phyloP scores from a whole-genome alignment of 805 yeast genomes.

The Gaillardinia entomophila region DNA sequence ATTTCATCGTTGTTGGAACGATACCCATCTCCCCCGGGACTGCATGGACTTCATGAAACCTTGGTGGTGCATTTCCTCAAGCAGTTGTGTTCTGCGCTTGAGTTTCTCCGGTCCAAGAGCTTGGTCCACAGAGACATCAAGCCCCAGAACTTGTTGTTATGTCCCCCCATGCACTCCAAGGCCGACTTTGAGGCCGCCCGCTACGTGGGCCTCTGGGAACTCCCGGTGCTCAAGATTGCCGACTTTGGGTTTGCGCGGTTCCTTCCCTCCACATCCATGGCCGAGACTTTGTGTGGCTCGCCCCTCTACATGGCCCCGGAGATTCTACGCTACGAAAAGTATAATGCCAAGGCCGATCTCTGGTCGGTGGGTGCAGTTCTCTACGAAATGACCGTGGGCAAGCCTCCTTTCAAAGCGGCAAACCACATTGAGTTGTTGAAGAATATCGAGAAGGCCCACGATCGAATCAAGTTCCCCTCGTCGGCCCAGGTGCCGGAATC shows the following conservation, averaged over 20 bases:
- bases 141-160: slow-evolving; percentile 81
- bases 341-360: slow-evolving; percentile 93
- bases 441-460: slow-evolving; percentile 78
- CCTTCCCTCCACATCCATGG: slow-evolving; percentile 87
- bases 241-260: slow-evolving; percentile 98
- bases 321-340: slow-evolving; percentile 86
- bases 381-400: slow-evolving; percentile 94
- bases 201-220: slow-evolving; percentile 76
- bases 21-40: slow-evolving; percentile 76
- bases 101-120: slow-evolving; percentile 74
- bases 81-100: slow-evolving; percentile 79
- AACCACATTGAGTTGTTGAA: slow-evolving; percentile 87
- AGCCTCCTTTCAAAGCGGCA: slow-evolving; percentile 90
- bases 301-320: slow-evolving; percentile 99
- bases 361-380: slow-evolving; percentile 98
- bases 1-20: slow-evolving; percentile 69
- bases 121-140: slow-evolving; percentile 93
- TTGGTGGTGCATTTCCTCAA: slow-evolving; percentile 79
- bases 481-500: slow-evolving; percentile 59
- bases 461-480: slow-evolving; percentile 71
- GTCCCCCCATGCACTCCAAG: slow-evolving; percentile 72
- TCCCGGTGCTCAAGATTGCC: slow-evolving; percentile 89
- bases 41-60: slow-evolving; percentile 74
- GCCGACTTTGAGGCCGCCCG: slow-evolving; percentile 51
- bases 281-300: slow-evolving; percentile 96